These are phyloP conservation scores for Houttuynia cordata DNA, from an alignment of 164 flowering plant genomes.

Conservation along the genomic window DNA sequence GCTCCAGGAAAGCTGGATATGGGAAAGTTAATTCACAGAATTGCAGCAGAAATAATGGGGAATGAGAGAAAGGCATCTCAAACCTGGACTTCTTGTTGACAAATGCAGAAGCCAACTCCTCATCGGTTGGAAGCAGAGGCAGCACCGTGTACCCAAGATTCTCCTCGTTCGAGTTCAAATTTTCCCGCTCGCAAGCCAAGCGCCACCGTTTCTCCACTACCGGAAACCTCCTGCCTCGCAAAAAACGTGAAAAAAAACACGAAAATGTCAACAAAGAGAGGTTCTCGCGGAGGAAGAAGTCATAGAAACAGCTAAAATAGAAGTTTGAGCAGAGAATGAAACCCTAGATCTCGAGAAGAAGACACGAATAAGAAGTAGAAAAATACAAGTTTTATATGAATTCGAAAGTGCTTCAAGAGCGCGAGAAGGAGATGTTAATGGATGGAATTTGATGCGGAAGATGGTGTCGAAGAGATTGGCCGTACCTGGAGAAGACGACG, in stretches of 20 bases:
- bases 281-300: background rate
- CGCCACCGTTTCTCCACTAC: constrained; percentile 89
- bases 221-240: constrained; percentile 61
- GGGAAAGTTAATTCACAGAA: too few species aligned
- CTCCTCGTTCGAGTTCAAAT: constrained; percentile 20
- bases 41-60: too few species aligned
- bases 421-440: background rate
- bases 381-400: too few species aligned
- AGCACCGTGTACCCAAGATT: constrained; percentile 7
- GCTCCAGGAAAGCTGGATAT: too few species aligned
- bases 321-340: background rate
- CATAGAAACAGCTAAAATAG: background rate
- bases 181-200: constrained; percentile 43
- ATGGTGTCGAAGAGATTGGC: too few species aligned
- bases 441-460: too few species aligned
- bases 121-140: constrained; percentile 52
- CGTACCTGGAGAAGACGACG: constrained; percentile 79
- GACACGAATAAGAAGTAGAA: too few species aligned
- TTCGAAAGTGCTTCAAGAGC: background rate
- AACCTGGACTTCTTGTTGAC: constrained; percentile 58
- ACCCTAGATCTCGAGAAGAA: constrained; percentile 8
- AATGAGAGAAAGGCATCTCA: constrained; percentile 2
- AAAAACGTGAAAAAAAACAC: background rate
- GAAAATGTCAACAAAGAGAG: background rate
- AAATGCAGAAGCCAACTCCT: constrained; percentile 56